Percentiles rank a stretch among this genome's conserved stretches.
Conservation (phyloP, 208 protist genomes). For the Novymonas esmeraldas region DNA sequence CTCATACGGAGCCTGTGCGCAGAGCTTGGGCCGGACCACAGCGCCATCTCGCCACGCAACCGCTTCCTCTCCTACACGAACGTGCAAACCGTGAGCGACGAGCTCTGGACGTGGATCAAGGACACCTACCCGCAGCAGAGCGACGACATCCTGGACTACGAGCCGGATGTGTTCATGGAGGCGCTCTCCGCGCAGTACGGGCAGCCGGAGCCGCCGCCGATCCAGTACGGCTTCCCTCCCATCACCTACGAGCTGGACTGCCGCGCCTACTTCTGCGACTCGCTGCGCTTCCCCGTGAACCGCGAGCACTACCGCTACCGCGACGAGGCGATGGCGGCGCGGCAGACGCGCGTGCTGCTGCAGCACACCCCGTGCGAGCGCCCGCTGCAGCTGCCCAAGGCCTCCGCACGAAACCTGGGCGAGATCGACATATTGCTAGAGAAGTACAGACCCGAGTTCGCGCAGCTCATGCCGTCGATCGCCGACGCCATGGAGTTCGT, state of each 20-base stretch:
- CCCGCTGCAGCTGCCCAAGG: conserved; percentile 34
- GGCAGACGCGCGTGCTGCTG: conserved; percentile 48
- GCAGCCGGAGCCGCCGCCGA: conserved; percentile 42
- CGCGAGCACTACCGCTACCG: conserved; percentile 29
- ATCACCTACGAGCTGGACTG: conserved; percentile 36
- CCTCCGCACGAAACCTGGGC: conserved; percentile 16
- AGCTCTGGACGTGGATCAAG: conserved; percentile 36
- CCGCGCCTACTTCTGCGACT: conserved; percentile 51
- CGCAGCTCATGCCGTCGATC: conserved; percentile 76
- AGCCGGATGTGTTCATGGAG: conserved; percentile 68
- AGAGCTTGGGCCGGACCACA: conserved; percentile 67
- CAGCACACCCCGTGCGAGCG: conserved; percentile 71
- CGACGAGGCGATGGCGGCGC: conserved; percentile 38
- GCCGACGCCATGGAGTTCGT: conserved; percentile 64
- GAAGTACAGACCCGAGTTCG: conserved; percentile 86
- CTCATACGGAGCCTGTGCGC: conserved; percentile 56
- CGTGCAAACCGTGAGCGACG: conserved; percentile 42
- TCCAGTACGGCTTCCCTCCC: conserved; percentile 35
- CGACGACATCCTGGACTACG: conserved; percentile 54
- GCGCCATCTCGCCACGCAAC: conserved; percentile 48
- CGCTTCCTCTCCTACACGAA: conserved; percentile 57
- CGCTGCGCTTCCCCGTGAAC: conserved; percentile 43
- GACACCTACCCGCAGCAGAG: conserved; percentile 27
- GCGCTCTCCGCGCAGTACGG: conserved; percentile 42
- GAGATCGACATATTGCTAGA: conserved; percentile 84